Evolutionary conservation across 139 green algal genomes (phyloP).

Genomic region (Tetraselmis striata): DNA sequence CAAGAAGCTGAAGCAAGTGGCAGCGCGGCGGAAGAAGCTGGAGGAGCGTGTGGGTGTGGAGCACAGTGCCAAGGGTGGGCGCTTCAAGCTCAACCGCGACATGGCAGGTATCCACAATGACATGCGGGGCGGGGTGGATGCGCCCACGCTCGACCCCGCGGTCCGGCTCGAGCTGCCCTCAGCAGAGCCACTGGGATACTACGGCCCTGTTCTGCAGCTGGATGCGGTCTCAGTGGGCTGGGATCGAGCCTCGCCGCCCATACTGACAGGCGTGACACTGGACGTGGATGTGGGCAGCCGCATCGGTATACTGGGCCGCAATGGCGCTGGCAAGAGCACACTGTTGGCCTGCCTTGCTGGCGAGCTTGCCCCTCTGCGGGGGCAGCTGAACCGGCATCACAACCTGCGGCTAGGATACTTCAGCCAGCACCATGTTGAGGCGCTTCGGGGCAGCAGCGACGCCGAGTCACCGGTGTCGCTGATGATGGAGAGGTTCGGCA

Average conservation of each 20-base stretch:
- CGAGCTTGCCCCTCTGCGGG: slow-evolving; percentile 14
- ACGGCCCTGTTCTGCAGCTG: slow-evolving; percentile 51
- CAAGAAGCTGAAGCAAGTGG: slow-evolving; percentile 54
- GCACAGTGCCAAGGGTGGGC: slow-evolving; percentile 35
- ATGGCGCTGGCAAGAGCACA: slow-evolving; percentile 51
- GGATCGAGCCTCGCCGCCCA: not conserved
- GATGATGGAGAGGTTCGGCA: slow-evolving; percentile 11
- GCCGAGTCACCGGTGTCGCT: slow-evolving; percentile 1
- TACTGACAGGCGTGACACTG: slow-evolving; percentile 27
- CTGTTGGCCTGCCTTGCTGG: slow-evolving; percentile 50
- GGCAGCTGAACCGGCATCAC: slow-evolving; percentile 4
- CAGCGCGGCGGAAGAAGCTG: slow-evolving; percentile 46
- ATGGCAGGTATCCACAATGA: slow-evolving; percentile 17
- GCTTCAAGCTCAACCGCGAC: slow-evolving; percentile 34
- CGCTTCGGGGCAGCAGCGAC: slow-evolving; percentile 21
- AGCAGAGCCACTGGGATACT: slow-evolving; percentile 26
- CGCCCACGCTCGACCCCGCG: not conserved
- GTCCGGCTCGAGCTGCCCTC: not conserved
- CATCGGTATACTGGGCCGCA: slow-evolving; percentile 17
- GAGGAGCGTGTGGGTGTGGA: slow-evolving; percentile 46
- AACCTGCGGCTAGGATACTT: slow-evolving; percentile 44
- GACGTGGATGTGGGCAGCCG: slow-evolving; percentile 34
- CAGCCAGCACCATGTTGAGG: slow-evolving; percentile 56
- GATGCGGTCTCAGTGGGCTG: slow-evolving; percentile 37
- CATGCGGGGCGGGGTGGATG: not conserved